These are phyloP conservation scores for Raphidocelis subcapitata DNA, from an alignment of 139 green algal genomes.

Conservation along the genomic window DNA sequence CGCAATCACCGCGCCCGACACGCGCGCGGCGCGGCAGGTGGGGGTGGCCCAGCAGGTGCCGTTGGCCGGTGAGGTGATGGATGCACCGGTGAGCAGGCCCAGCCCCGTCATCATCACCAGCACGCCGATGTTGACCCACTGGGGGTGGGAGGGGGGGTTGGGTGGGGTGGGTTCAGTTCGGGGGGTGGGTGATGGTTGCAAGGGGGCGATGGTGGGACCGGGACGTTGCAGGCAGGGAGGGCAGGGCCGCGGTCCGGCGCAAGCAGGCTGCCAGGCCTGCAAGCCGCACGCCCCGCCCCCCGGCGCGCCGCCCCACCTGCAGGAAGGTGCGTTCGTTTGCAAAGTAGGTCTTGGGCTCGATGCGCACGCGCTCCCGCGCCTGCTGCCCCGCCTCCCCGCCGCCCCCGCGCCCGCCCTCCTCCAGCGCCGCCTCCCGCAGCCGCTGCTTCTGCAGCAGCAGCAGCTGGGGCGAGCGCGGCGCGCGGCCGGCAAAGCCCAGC, in stretches of 20 bases:
- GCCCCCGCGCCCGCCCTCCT: neutral
- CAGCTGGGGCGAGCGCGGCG: neutral
- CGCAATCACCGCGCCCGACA: conserved; percentile 71
- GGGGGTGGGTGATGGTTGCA: too few relatives aligned
- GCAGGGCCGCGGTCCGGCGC: too few relatives aligned
- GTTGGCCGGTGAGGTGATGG: neutral
- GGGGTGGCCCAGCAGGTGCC: neutral
- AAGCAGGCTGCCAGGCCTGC: too few relatives aligned
- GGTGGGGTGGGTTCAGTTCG: too few relatives aligned
- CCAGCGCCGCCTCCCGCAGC: too few relatives aligned
- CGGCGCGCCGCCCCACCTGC: neutral
- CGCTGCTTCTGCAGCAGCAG: too few relatives aligned
- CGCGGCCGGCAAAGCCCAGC: conserved; percentile 8
- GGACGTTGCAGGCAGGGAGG: too few relatives aligned
- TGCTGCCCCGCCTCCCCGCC: too few relatives aligned
- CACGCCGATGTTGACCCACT: conserved; percentile 8
- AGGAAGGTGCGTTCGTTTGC: conserved; percentile 93
- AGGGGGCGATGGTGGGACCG: too few relatives aligned
- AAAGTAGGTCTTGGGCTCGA: conserved; percentile 92
- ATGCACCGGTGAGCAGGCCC: conserved; percentile 23
- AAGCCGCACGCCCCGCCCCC: too few relatives aligned
- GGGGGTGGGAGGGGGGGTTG: too few relatives aligned
- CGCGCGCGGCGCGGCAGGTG: conserved; percentile 33
- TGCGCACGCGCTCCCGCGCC: too few relatives aligned
- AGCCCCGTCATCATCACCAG: conserved; percentile 35